These are phyloP conservation scores for Clitopilus passeckerianus DNA, from an alignment of 768 basidiomycete genomes.

Conservation along the genomic window DNA sequence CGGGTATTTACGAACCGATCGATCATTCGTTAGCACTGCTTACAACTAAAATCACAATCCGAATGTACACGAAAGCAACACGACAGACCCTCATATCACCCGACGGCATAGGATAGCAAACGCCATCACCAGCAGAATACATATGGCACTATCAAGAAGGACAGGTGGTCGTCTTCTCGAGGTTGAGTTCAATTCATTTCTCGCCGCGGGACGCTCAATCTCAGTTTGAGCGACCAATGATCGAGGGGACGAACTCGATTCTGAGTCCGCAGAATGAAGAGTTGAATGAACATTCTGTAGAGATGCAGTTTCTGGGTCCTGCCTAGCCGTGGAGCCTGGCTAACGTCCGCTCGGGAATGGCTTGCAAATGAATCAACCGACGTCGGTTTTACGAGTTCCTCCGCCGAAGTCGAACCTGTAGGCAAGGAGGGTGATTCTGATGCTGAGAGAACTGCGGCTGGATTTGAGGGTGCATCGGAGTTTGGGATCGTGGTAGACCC, in stretches of 20 bases:
- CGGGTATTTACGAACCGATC: constrained; percentile 9
- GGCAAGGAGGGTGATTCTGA: not conserved
- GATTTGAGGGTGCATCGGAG: not conserved
- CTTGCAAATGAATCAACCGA: not conserved
- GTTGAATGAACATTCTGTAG: not conserved
- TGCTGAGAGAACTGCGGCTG: not conserved
- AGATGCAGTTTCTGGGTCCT: not conserved
- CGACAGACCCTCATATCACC: constrained; percentile 26
- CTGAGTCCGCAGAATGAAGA: not conserved
- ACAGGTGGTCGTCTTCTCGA: constrained; percentile 43
- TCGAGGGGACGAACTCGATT: constrained; percentile 1
- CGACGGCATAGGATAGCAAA: constrained; percentile 66
- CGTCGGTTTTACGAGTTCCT: not conserved
- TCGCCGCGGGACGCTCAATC: constrained; percentile 5
- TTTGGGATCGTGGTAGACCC: not conserved
- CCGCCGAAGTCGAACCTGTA: not conserved
- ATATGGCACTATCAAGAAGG: constrained; percentile 69
- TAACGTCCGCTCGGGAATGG: not conserved
- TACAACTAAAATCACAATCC: not conserved
- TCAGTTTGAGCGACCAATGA: constrained; percentile 8
- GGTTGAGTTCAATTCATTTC: constrained; percentile 11
- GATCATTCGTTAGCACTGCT: not conserved
- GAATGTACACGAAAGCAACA: not conserved
- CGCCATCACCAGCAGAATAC: constrained; percentile 63
- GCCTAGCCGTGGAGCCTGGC: not conserved